Evolutionary conservation across 306 rosid genomes (phyloP).

Genomic region (Medicago truncatula): DNA sequence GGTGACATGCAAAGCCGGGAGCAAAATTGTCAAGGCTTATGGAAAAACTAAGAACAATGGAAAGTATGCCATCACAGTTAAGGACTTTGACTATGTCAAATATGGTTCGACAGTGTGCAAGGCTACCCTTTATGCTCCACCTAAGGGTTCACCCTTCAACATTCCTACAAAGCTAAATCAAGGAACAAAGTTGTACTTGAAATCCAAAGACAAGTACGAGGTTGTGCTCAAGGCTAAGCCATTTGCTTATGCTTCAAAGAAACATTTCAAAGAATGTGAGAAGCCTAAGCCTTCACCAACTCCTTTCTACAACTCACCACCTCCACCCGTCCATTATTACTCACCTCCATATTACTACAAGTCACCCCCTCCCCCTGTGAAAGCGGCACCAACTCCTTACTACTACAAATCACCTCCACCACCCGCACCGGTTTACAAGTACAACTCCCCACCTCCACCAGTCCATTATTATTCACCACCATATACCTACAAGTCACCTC

Average conservation of each 20-base stretch:
- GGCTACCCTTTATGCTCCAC: constrained; percentile 76
- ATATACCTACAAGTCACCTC: constrained; percentile 59
- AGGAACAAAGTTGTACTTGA: constrained; percentile 65
- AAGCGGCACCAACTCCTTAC: background rate
- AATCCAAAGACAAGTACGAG: constrained; percentile 67
- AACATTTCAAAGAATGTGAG: constrained; percentile 65
- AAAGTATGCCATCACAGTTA: constrained; percentile 63
- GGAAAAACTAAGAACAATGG: constrained; percentile 87
- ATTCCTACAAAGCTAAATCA: constrained; percentile 63
- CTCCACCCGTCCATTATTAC: background rate
- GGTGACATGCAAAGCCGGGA: constrained; percentile 73
- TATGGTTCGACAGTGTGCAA: constrained; percentile 68
- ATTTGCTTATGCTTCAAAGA: constrained; percentile 89
- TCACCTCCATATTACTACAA: background rate
- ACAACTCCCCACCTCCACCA: constrained; percentile 27
- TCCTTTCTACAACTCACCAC: constrained; percentile 38
- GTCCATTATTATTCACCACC: constrained; percentile 2
- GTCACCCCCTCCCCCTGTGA: background rate
- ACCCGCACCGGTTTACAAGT: background rate
- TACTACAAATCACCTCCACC: background rate
- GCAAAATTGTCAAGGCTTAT: constrained; percentile 64
- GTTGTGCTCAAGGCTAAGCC: constrained; percentile 78
- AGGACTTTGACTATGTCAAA: constrained; percentile 65
- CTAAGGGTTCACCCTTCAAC: constrained; percentile 70
- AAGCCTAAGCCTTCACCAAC: constrained; percentile 68